phyloP scores from a whole-genome alignment of 164 flowering plant genomes.

The grape (Vitis vinifera) region ASM3070453v1 NC_081813.1:23972001-23972500 shows the following conservation, averaged over 20 bases:
- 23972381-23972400: slow-evolving; percentile 27
- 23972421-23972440: slow-evolving; percentile 75
- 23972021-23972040: slow-evolving; percentile 56
- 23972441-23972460: slow-evolving; percentile 59
- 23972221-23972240: slow-evolving; percentile 32
- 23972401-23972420: slow-evolving; percentile 37
- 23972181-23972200: slow-evolving; percentile 36
- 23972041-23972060: slow-evolving; percentile 25
- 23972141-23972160: slow-evolving; percentile 27
- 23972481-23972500: slow-evolving; percentile 31
- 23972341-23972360: slow-evolving; percentile 37
- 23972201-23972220: slow-evolving; percentile 43
- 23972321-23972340: slow-evolving; percentile 48
- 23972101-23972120: slow-evolving; percentile 31
- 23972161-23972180: slow-evolving; percentile 32
- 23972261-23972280: slow-evolving; percentile 36
- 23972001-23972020: slow-evolving; percentile 54
- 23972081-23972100: slow-evolving; percentile 54
- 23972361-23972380: slow-evolving; percentile 50
- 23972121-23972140: slow-evolving; percentile 36
- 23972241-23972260: slow-evolving; percentile 51
- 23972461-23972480: slow-evolving; percentile 29
- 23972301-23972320: slow-evolving; percentile 40
- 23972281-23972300: slow-evolving; percentile 34
- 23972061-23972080: slow-evolving; percentile 26